phyloP scores from a whole-genome alignment of 1,284 basidiomycete species.

The Microbotryum intermedium region DNA sequence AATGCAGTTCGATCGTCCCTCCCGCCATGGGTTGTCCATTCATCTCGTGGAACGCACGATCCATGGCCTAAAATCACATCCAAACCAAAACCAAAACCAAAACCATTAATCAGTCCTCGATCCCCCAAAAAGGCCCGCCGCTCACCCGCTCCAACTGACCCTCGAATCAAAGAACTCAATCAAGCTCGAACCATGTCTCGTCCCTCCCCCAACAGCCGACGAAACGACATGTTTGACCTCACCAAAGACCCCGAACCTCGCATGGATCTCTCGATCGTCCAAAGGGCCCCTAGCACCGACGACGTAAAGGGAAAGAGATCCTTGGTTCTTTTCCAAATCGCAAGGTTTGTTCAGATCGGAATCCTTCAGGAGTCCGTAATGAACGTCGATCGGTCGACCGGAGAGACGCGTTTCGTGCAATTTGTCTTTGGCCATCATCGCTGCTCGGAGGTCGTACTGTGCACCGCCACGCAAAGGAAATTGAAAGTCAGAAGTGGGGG shows the following conservation, averaged over 20 bases:
- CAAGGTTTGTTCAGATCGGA: constrained; percentile 60
- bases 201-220: not conserved
- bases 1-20: constrained; percentile 75
- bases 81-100: constrained; percentile 20
- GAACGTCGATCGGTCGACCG: constrained; percentile 84
- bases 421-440: constrained; percentile 76
- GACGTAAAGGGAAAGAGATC: constrained; percentile 69
- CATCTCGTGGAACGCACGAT: constrained; percentile 69
- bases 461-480: not conserved
- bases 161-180: constrained; percentile 84
- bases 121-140: constrained; percentile 1
- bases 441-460: constrained; percentile 82
- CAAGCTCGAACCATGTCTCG: constrained; percentile 54
- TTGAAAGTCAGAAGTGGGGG: not conserved
- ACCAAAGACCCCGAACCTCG: constrained; percentile 76
- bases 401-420: constrained; percentile 77
- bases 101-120: constrained; percentile 13
- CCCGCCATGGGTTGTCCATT: constrained; percentile 62
- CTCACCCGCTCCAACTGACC: too few species aligned
- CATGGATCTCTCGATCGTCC: constrained; percentile 70
- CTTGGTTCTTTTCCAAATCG: constrained; percentile 82
- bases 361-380: constrained; percentile 84
- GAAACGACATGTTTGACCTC: constrained; percentile 69
- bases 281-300: constrained; percentile 58
- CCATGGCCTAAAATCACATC: constrained; percentile 51